phyloP scores from a whole-genome alignment of 2,329 filamentous ascomycete genomes.

The Alternaria tenuissima region DNA sequence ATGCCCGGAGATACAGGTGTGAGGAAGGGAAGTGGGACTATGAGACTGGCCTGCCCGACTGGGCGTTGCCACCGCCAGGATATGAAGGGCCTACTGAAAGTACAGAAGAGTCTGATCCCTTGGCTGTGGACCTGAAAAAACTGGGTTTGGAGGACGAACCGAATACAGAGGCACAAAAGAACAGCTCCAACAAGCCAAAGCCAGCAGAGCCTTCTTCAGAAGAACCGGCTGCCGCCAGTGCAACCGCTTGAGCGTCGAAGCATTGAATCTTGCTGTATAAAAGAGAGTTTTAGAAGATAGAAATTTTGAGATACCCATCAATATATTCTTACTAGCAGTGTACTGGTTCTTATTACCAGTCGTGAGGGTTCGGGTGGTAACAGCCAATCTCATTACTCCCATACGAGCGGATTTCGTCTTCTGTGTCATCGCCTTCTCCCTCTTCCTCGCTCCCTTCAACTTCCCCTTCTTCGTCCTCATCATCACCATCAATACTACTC shows the following conservation, averaged over 20 bases:
- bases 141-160: slow-evolving; percentile 45
- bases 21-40: slow-evolving; percentile 86
- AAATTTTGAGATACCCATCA: slow-evolving; percentile 16
- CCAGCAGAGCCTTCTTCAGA: neutral
- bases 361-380: neutral
- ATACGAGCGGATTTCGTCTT: neutral
- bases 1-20: slow-evolving; percentile 90
- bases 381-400: neutral
- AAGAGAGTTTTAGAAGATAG: neutral
- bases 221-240: neutral
- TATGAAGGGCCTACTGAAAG: slow-evolving; percentile 75
- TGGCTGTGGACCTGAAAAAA: slow-evolving; percentile 55
- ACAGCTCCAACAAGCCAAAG: neutral
- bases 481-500: neutral
- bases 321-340: slow-evolving; percentile 4
- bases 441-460: neutral
- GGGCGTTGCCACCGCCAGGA: slow-evolving; percentile 83
- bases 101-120: slow-evolving; percentile 58
- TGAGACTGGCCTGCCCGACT: slow-evolving; percentile 80
- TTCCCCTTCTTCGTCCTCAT: neutral
- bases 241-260: neutral
- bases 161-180: neutral
- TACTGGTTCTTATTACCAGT: neutral
- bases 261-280: neutral
- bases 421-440: neutral